A percentile compares a stretch with the other conserved stretches of the same genome.
phyloP scores from a whole-genome alignment of 805 yeast species.

The Kodamaea nitidulidarum region DNA sequence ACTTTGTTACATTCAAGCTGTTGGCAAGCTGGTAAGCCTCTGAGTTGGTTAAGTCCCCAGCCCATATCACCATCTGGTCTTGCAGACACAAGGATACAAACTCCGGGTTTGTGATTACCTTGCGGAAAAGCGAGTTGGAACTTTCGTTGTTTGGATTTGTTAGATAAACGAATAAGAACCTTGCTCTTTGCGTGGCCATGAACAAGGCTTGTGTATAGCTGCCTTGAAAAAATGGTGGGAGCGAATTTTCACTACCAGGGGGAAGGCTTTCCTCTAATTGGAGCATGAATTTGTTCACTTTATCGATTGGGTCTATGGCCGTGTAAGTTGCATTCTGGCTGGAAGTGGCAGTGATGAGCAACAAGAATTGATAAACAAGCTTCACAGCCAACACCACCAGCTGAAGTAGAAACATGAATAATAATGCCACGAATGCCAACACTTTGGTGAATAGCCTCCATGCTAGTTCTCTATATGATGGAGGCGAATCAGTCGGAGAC shows the following conservation, averaged over 20 bases:
- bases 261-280: slow-evolving; percentile 46
- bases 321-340: not conserved
- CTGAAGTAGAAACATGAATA: not conserved
- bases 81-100: slow-evolving; percentile 39
- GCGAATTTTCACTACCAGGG: slow-evolving; percentile 11
- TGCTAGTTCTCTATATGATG: not conserved
- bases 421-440: not conserved
- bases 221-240: slow-evolving; percentile 58
- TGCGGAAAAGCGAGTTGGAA: slow-evolving; percentile 47
- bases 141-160: slow-evolving; percentile 72
- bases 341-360: not conserved
- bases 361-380: not conserved
- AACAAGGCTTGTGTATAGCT: slow-evolving; percentile 79
- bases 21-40: slow-evolving; percentile 84
- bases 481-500: not conserved
- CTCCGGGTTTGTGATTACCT: slow-evolving; percentile 48
- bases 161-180: slow-evolving; percentile 69
- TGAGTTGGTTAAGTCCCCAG: slow-evolving; percentile 74
- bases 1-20: slow-evolving; percentile 62
- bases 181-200: slow-evolving; percentile 62
- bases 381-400: not conserved
- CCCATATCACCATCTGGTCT: slow-evolving; percentile 72
- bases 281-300: slow-evolving; percentile 48
- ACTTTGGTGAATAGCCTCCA: not conserved
- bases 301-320: slow-evolving; percentile 45